These are phyloP conservation scores for Vinca minor DNA, from an alignment of 257 asterid genomes.

Conservation along the genomic window DNA sequence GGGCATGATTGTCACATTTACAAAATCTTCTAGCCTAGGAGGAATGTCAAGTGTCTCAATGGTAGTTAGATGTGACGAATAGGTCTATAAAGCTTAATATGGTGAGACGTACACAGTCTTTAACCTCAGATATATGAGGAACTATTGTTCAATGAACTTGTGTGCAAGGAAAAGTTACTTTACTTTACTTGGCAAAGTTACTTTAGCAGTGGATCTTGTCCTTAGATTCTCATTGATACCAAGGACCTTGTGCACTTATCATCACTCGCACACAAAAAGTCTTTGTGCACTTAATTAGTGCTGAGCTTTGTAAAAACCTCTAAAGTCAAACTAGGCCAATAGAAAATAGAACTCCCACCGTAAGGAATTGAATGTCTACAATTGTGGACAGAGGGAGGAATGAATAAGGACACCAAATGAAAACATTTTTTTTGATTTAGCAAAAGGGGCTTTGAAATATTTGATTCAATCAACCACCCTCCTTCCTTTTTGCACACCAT, in stretches of 20 bases:
- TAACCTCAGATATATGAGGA: no score
- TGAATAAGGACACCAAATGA: background rate
- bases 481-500: background rate
- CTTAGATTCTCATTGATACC: background rate
- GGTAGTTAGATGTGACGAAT: no score
- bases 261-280: no score
- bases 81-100: no score
- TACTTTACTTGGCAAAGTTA: no score
- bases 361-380: no score
- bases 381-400: background rate
- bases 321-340: background rate
- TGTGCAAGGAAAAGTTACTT: no score
- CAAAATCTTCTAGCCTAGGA: no score
- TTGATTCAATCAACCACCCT: background rate
- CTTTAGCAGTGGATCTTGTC: background rate
- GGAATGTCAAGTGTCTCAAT: no score
- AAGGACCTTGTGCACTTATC: background rate
- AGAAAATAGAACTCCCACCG: background rate
- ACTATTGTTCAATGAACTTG: background rate
- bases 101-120: no score
- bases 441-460: background rate
- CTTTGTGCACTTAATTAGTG: no score
- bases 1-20: no score
- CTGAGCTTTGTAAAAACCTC: background rate
- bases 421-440: background rate